Conservation (phyloP, 192 early-diverging fungal genomes). For the Linnemannia elongata region DNA sequence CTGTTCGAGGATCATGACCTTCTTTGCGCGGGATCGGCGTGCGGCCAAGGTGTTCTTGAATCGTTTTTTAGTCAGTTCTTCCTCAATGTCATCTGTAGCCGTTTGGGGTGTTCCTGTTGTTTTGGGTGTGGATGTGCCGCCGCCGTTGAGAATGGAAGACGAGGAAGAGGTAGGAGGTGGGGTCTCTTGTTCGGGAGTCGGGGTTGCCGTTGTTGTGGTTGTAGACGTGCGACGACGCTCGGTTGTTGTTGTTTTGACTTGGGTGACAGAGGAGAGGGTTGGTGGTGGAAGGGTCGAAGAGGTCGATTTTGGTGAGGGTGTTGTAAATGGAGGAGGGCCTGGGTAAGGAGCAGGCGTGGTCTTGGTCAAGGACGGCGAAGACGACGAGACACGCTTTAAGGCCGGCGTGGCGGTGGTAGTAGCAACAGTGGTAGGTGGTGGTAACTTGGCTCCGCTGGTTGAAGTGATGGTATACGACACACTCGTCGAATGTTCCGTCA, state of each 20-base stretch:
- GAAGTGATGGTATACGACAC: not conserved
- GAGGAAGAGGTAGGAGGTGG: not conserved
- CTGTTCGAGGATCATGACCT: slow-evolving; percentile 12
- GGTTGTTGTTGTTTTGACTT: not conserved
- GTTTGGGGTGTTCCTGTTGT: not conserved
- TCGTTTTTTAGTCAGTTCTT: slow-evolving; percentile 2
- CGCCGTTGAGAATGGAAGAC: too few species aligned
- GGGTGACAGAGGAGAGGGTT: not conserved
- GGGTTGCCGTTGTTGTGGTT: not conserved
- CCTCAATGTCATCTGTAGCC: not conserved
- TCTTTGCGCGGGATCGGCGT: not conserved
- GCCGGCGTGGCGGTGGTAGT: not conserved
- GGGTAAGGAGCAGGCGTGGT: not conserved
- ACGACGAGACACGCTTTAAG: not conserved
- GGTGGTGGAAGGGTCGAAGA: not conserved
- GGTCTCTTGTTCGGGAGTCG: not conserved
- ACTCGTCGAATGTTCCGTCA: not conserved
- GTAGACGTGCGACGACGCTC: not conserved
- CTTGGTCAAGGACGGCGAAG: not conserved
- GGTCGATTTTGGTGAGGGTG: not conserved
- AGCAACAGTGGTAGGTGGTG: not conserved
- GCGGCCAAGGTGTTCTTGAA: slow-evolving; percentile 13
- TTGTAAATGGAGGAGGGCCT: not conserved
- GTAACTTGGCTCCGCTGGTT: not conserved
- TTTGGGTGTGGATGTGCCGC: not conserved